These are phyloP conservation scores for Lactarius tabidus DNA, from an alignment of 768 basidiomycete genomes.

Conservation along the genomic window DNA sequence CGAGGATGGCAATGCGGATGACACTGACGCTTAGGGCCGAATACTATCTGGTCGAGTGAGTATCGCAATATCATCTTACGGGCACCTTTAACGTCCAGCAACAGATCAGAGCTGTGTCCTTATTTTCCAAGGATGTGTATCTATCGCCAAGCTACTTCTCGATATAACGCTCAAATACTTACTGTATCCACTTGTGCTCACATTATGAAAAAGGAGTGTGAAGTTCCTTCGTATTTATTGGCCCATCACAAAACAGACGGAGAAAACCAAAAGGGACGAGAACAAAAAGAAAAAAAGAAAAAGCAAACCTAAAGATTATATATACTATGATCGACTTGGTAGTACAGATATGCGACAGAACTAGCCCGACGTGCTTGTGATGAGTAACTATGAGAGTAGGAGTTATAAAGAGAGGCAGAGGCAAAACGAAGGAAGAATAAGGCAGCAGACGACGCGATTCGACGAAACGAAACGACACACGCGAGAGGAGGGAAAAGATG, in stretches of 20 bases:
- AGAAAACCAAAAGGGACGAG: not conserved
- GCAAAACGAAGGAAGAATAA: slow-evolving; percentile 4
- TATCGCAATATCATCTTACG: not conserved
- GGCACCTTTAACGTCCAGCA: not conserved
- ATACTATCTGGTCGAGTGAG: not conserved
- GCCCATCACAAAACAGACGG: not conserved
- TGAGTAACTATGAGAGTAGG: slow-evolving; percentile 19
- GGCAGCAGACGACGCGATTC: not conserved
- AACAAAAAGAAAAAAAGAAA: not conserved
- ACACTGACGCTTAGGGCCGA: too few relatives aligned
- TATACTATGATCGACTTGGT: slow-evolving; percentile 26
- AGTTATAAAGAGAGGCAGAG: slow-evolving; percentile 1
- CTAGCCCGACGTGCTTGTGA: slow-evolving; percentile 24
- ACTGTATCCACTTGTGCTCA: not conserved
- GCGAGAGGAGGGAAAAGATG: not conserved
- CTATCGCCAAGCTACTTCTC: not conserved
- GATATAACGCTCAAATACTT: not conserved
- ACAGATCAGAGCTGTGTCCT: not conserved
- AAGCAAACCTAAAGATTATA: slow-evolving; percentile 22
- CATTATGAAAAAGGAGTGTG: not conserved
- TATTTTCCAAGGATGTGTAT: not conserved
- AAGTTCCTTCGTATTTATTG: not conserved
- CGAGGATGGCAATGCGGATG: not conserved
- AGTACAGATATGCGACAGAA: slow-evolving; percentile 27
- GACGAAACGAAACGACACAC: not conserved